A percentile compares a stretch with the other conserved stretches of the same genome.
phyloP scores from a whole-genome alignment of 2,329 filamentous ascomycete species.

The Sporothrix phasma region DNA sequence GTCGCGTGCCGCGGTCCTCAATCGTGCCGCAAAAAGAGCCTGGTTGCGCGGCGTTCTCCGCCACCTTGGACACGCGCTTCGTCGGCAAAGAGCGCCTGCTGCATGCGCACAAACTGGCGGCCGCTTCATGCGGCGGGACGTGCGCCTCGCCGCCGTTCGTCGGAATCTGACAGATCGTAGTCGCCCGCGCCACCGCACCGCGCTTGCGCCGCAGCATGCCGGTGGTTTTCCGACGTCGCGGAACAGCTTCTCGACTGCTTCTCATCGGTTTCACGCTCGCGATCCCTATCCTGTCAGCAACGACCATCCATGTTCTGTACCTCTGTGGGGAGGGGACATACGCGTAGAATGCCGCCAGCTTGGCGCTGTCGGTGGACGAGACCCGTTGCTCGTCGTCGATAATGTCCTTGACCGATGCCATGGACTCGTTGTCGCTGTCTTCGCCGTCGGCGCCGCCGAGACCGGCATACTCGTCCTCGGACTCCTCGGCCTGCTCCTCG shows the following conservation, averaged over 20 bases:
- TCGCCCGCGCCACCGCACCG: slow-evolving; percentile 60
- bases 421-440: slow-evolving; percentile 66
- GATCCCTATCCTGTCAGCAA: slow-evolving; percentile 45
- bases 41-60: slow-evolving; percentile 78
- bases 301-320: neutral
- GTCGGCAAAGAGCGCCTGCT: slow-evolving; percentile 75
- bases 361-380: slow-evolving; percentile 67
- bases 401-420: slow-evolving; percentile 66
- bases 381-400: slow-evolving; percentile 74
- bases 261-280: slow-evolving; percentile 70
- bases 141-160: slow-evolving; percentile 74
- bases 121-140: slow-evolving; percentile 70
- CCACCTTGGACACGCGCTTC: slow-evolving; percentile 86
- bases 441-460: slow-evolving; percentile 85
- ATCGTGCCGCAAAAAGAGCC: slow-evolving; percentile 85
- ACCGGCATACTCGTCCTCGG: slow-evolving; percentile 95
- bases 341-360: slow-evolving; percentile 81
- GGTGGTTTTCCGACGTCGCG: slow-evolving; percentile 85
- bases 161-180: slow-evolving; percentile 80
- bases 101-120: slow-evolving; percentile 85
- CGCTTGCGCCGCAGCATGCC: slow-evolving; percentile 78
- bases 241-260: slow-evolving; percentile 85
- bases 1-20: slow-evolving; percentile 66
- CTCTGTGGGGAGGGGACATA: slow-evolving; percentile 40
- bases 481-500: slow-evolving; percentile 91